Conservation (phyloP, 345 rosid species). For the Nephelium lappaceum region DNA sequence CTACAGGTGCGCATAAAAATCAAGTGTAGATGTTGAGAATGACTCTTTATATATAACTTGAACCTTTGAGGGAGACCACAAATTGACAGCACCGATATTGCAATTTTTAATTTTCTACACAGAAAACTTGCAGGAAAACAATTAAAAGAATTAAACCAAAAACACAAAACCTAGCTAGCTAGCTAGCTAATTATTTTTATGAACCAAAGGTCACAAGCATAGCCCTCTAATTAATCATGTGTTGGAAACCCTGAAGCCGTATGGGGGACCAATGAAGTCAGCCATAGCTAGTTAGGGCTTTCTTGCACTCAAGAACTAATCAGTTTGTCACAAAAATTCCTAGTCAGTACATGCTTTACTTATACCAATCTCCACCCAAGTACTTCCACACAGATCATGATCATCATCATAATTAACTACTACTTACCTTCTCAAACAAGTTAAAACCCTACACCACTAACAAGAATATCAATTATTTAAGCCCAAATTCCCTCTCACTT, state of each 20-base stretch:
- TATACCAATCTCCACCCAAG: slow-evolving; percentile 10
- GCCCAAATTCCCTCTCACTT: neutral
- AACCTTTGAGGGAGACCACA: too few relatives aligned
- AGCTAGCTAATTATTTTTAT: neutral
- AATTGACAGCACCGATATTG: too few relatives aligned
- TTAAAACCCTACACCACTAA: slow-evolving; percentile 6
- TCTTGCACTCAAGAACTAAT: slow-evolving; percentile 15
- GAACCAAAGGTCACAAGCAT: neutral
- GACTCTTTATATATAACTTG: too few relatives aligned
- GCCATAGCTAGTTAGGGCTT: slow-evolving; percentile 2
- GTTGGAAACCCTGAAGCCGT: too few relatives aligned
- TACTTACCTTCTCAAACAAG: slow-evolving; percentile 10
- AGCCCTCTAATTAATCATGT: neutral
- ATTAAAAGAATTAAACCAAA: neutral
- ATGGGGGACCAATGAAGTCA: slow-evolving; percentile 3
- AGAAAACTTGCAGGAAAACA: neutral
- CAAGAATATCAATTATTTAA: neutral
- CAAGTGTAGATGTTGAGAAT: too few relatives aligned
- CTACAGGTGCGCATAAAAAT: too few relatives aligned
- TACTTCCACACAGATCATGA: neutral
- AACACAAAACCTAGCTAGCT: neutral
- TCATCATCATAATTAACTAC: neutral
- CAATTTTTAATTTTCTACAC: too few relatives aligned
- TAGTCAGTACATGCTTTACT: slow-evolving; percentile 7
- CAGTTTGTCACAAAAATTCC: slow-evolving; percentile 1